A percentile compares a stretch with the other conserved stretches of the same genome.
Conservation (phyloP, 805 yeast species). For the Brettanomyces sp. region DNA sequence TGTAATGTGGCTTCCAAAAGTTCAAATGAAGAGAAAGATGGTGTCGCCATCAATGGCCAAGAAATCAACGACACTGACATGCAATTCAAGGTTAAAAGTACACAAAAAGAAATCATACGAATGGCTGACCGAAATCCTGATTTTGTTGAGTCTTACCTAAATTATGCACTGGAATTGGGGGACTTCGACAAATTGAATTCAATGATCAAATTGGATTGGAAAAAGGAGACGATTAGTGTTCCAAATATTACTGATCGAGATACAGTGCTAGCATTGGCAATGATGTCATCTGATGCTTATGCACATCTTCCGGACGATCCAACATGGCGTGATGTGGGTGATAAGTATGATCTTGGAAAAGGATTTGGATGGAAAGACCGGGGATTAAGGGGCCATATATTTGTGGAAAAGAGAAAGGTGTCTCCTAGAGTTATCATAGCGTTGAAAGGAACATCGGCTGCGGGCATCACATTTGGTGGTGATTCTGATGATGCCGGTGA, state of each 20-base stretch:
- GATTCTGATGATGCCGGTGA: slow-evolving; percentile 41
- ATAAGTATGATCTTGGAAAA: slow-evolving; percentile 38
- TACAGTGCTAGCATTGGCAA: slow-evolving; percentile 67
- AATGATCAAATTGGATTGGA: slow-evolving; percentile 54
- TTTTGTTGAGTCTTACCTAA: slow-evolving; percentile 56
- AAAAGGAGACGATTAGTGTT: slow-evolving; percentile 37
- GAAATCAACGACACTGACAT: no score
- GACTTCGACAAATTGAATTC: slow-evolving; percentile 23
- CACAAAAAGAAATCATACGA: slow-evolving; percentile 19
- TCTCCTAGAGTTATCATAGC: slow-evolving; percentile 54
- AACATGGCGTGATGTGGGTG: slow-evolving; percentile 68
- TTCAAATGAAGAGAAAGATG: no score
- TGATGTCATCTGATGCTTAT: slow-evolving; percentile 87
- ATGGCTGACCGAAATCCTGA: slow-evolving; percentile 44
- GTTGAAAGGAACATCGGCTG: slow-evolving; percentile 88
- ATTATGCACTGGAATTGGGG: slow-evolving; percentile 40
- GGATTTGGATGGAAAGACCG: slow-evolving; percentile 81
- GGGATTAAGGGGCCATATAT: slow-evolving; percentile 88
- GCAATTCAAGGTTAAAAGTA: neutral
- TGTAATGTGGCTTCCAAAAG: no score
- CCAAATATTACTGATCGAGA: slow-evolving; percentile 73
- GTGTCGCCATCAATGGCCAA: no score
- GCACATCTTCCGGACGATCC: slow-evolving; percentile 67
- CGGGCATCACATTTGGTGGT: slow-evolving; percentile 40
- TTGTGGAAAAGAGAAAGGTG: slow-evolving; percentile 44